Percentiles rank a stretch among this genome's conserved stretches.
These are phyloP conservation scores for Clitoria ternatea DNA, from an alignment of 306 rosid species.

Conservation along the genomic window DNA sequence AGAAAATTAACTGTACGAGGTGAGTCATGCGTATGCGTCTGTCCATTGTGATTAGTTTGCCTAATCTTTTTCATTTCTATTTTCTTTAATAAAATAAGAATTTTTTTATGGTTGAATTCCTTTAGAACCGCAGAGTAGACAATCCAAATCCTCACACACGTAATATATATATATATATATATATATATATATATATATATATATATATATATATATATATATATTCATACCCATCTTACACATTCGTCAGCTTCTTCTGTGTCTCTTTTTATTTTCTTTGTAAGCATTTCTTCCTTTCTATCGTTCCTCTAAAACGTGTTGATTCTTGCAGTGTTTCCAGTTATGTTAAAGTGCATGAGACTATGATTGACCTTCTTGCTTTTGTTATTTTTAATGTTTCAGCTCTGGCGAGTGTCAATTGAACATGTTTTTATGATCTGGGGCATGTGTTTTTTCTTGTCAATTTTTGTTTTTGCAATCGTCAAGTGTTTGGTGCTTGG, in stretches of 20 bases:
- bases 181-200: slow-evolving; percentile 1
- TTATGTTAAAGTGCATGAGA: slow-evolving; percentile 39
- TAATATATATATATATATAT: slow-evolving; percentile 4
- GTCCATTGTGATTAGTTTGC: neutral
- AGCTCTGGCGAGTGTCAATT: slow-evolving; percentile 35
- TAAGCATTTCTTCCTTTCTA: slow-evolving; percentile 36
- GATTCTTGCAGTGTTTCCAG: slow-evolving; percentile 26
- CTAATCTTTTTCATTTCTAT: neutral
- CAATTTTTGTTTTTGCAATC: slow-evolving; percentile 13
- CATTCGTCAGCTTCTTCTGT: slow-evolving; percentile 49
- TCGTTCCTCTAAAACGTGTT: slow-evolving; percentile 33
- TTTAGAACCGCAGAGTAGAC: neutral
- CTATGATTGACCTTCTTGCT: slow-evolving; percentile 18
- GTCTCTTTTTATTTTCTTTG: slow-evolving; percentile 29
- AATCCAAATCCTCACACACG: neutral
- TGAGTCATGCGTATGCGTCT: neutral
- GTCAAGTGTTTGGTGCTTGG: slow-evolving; percentile 5
- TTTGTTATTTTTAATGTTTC: slow-evolving; percentile 11
- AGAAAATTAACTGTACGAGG: neutral
- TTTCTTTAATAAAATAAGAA: neutral
- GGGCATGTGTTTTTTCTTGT: slow-evolving; percentile 23
- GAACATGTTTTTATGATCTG: slow-evolving; percentile 50
- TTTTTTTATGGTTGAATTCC: neutral
- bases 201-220: slow-evolving; percentile 20
- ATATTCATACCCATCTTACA: slow-evolving; percentile 40